phyloP scores from a whole-genome alignment of 169 alveolate genomes.

The Plasmodium adleri region DNA sequence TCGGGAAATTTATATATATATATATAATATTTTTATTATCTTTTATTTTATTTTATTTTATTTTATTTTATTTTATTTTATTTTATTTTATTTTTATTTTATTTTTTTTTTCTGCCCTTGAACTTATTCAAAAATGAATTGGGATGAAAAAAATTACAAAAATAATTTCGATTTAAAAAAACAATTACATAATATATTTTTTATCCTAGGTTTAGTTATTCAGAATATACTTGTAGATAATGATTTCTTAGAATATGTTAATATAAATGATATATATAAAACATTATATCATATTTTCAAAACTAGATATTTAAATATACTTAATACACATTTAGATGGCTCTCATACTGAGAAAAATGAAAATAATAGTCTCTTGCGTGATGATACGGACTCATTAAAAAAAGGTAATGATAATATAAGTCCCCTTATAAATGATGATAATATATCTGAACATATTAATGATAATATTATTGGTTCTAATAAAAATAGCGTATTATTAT shows the following conservation, averaged over 20 bases:
- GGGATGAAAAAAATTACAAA: not conserved
- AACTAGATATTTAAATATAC: conserved; percentile 19
- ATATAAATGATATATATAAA: conserved; percentile 49
- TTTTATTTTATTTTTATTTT: too few relatives aligned
- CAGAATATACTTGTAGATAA: conserved; percentile 50
- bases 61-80: too few relatives aligned
- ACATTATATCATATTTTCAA: conserved; percentile 28
- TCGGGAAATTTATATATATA: too few relatives aligned
- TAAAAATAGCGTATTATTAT: not conserved
- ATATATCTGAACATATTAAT: not conserved
- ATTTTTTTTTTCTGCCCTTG: not conserved
- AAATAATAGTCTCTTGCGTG: not conserved
- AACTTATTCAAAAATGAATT: conserved; percentile 9
- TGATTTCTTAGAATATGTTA: conserved; percentile 39
- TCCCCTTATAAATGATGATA: too few relatives aligned
- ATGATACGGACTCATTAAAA: not conserved
- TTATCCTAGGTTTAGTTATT: conserved; percentile 47
- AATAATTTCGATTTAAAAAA: conserved; percentile 20
- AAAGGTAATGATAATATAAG: not conserved
- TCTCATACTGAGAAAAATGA: not conserved
- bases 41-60: too few relatives aligned
- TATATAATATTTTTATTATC: too few relatives aligned
- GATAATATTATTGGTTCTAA: not conserved
- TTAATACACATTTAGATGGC: conserved; percentile 2
- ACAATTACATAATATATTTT: conserved; percentile 22